These are phyloP conservation scores for Ophiostoma ips DNA, from an alignment of 2,329 filamentous ascomycete genomes.

Conservation along the genomic window DNA sequence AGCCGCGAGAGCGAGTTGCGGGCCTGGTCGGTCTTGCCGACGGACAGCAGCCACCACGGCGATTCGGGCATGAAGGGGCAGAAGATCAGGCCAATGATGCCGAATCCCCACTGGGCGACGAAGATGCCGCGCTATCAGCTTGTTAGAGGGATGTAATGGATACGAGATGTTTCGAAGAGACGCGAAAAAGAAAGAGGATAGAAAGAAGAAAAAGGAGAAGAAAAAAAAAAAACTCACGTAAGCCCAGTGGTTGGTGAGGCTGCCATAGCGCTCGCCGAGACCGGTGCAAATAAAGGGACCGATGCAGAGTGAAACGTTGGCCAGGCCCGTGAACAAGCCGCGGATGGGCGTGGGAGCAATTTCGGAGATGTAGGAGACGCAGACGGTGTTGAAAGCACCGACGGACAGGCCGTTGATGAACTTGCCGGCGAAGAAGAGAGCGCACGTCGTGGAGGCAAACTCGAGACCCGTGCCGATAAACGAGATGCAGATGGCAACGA, in stretches of 20 bases:
- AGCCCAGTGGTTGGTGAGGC: slow-evolving; percentile 10
- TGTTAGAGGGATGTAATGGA: background rate
- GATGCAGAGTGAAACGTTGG: background rate
- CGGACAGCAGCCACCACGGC: slow-evolving; percentile 21
- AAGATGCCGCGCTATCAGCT: slow-evolving; percentile 16
- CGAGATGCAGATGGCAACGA: slow-evolving; percentile 19
- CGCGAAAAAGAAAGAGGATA: too few relatives aligned
- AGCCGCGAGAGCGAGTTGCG: slow-evolving; percentile 20
- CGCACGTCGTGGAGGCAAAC: slow-evolving; percentile 22
- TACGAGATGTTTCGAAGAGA: too few relatives aligned
- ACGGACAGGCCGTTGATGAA: slow-evolving; percentile 24
- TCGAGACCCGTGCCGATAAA: slow-evolving; percentile 23
- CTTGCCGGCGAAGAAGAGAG: slow-evolving; percentile 25
- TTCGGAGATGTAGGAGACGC: slow-evolving; percentile 14
- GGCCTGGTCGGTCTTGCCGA: slow-evolving; percentile 26
- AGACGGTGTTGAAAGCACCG: slow-evolving; percentile 10
- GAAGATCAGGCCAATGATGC: slow-evolving; percentile 10
- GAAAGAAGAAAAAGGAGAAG: background rate
- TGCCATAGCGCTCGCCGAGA: background rate
- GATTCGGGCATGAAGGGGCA: slow-evolving; percentile 14
- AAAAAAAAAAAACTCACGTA: slow-evolving; percentile 11
- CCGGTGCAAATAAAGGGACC: background rate
- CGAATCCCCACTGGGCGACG: slow-evolving; percentile 17
- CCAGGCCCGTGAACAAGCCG: background rate
- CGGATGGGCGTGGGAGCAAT: slow-evolving; percentile 14